Evolutionary conservation across 2,329 filamentous ascomycete species (phyloP).

Genomic region (Aspergillus intermedius): DNA sequence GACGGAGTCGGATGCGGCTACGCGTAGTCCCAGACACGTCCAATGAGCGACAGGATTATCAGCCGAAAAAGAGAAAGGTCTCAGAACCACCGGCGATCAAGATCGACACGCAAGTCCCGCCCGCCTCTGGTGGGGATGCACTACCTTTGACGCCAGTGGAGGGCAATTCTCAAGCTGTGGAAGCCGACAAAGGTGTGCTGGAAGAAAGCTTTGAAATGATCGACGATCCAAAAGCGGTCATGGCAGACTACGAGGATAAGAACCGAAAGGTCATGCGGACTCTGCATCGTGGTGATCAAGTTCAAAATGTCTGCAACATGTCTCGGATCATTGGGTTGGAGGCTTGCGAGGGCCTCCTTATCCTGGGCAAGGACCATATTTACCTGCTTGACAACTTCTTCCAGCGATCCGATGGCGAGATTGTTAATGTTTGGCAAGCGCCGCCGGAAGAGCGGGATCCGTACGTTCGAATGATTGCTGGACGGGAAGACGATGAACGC

Average conservation of each 20-base stretch:
- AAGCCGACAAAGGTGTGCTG: slow-evolving; percentile 38
- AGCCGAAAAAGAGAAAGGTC: slow-evolving; percentile 80
- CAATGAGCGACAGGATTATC: slow-evolving; percentile 64
- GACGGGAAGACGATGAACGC: slow-evolving; percentile 59
- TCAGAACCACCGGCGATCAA: slow-evolving; percentile 45
- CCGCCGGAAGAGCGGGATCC: slow-evolving; percentile 87
- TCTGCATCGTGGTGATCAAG: slow-evolving; percentile 80
- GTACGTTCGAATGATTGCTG: slow-evolving; percentile 89
- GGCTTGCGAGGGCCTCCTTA: slow-evolving; percentile 85
- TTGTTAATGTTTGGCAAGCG: slow-evolving; percentile 93
- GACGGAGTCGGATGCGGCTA: slow-evolving; percentile 88
- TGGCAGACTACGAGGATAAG: slow-evolving; percentile 90
- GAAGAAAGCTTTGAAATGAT: slow-evolving; percentile 96
- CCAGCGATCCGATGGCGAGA: slow-evolving; percentile 88
- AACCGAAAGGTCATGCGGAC: slow-evolving; percentile 97
- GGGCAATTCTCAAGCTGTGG: slow-evolving; percentile 22
- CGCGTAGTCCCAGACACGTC: slow-evolving; percentile 74
- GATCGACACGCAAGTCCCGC: slow-evolving; percentile 40
- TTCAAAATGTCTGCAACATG: slow-evolving; percentile 91
- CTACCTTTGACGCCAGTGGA: slow-evolving; percentile 32
- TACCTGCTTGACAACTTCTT: slow-evolving; percentile 98
- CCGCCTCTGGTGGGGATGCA: slow-evolving; percentile 37
- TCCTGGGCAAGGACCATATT: slow-evolving; percentile 82
- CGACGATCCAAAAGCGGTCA: slow-evolving; percentile 79
- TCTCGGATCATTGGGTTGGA: slow-evolving; percentile 91